Conservation (phyloP, 2,329 filamentous ascomycete genomes). For the Fusarium camptoceras region DNA sequence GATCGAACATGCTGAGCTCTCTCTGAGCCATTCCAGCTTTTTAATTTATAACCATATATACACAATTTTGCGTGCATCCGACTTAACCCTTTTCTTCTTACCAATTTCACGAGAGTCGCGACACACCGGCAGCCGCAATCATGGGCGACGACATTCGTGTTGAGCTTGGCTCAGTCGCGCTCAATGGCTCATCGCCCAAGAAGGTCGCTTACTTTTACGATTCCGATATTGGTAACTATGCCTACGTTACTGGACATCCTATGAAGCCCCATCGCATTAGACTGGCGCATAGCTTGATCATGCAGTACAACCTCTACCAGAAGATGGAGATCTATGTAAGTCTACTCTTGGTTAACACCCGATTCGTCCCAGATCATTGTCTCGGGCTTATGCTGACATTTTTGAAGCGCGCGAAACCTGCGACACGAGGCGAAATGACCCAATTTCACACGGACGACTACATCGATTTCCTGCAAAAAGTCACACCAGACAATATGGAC, state of each 20-base stretch:
- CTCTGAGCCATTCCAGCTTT: conserved; percentile 31
- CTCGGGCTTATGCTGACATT: conserved; percentile 48
- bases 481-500: conserved; percentile 99
- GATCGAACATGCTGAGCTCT: conserved; percentile 40
- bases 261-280: conserved; percentile 99
- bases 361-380: not conserved
- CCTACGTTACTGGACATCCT: conserved; percentile 94
- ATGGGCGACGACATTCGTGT: conserved; percentile 56
- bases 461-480: conserved; percentile 92
- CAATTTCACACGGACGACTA: conserved; percentile 97
- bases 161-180: conserved; percentile 59
- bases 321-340: conserved; percentile 96
- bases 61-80: not conserved
- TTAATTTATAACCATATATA: conserved; percentile 5
- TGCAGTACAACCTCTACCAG: conserved; percentile 95
- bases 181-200: conserved; percentile 68
- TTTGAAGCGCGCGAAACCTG: conserved; percentile 81
- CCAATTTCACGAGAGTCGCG: conserved; percentile 27
- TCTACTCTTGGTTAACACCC: conserved; percentile 38
- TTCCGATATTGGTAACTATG: conserved; percentile 97
- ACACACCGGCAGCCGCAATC: conserved; percentile 35
- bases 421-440: conserved; percentile 88
- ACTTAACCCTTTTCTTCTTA: conserved; percentile 15
- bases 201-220: conserved; percentile 99
- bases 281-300: conserved; percentile 92